These are phyloP conservation scores for Aspergillus sparsus DNA, from an alignment of 495 filamentous ascomycete species.

Conservation along the genomic window DNA sequence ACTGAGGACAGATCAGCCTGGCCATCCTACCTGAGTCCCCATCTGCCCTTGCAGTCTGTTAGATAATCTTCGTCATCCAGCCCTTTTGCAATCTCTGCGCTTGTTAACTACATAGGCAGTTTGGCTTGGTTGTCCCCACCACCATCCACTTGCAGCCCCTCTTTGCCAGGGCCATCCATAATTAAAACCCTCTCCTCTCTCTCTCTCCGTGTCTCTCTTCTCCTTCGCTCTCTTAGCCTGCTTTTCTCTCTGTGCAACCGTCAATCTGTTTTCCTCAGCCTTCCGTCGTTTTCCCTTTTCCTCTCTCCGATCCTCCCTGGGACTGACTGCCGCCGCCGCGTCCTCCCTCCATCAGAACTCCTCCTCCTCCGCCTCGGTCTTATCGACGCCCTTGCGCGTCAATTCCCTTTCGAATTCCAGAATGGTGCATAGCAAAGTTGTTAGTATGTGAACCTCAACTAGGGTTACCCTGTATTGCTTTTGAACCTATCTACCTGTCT, in stretches of 20 bases:
- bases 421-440: conserved; percentile 80
- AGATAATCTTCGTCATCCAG: conserved; percentile 27
- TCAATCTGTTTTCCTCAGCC: conserved; percentile 86
- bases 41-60: conserved; percentile 14
- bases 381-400: conserved; percentile 48
- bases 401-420: conserved; percentile 39
- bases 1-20: background rate
- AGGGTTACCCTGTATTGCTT: background rate
- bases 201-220: conserved; percentile 10
- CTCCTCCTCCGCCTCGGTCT: conserved; percentile 42
- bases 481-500: background rate
- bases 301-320: conserved; percentile 60
- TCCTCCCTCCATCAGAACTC: conserved; percentile 61
- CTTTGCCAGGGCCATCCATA: conserved; percentile 19
- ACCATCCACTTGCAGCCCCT: conserved; percentile 18
- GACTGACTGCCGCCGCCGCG: conserved; percentile 63
- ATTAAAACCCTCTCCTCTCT: conserved; percentile 20
- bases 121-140: conserved; percentile 11
- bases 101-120: conserved; percentile 5
- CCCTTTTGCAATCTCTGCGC: conserved; percentile 17
- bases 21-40: background rate
- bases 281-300: conserved; percentile 65
- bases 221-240: conserved; percentile 1
- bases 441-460: conserved; percentile 54
- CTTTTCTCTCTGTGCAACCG: conserved; percentile 20